A percentile compares a stretch with the other conserved stretches of the same genome.
These are phyloP conservation scores for Ramularia collo-cygni DNA, from an alignment of 2,329 filamentous ascomycete genomes.

Conservation along the genomic window DNA sequence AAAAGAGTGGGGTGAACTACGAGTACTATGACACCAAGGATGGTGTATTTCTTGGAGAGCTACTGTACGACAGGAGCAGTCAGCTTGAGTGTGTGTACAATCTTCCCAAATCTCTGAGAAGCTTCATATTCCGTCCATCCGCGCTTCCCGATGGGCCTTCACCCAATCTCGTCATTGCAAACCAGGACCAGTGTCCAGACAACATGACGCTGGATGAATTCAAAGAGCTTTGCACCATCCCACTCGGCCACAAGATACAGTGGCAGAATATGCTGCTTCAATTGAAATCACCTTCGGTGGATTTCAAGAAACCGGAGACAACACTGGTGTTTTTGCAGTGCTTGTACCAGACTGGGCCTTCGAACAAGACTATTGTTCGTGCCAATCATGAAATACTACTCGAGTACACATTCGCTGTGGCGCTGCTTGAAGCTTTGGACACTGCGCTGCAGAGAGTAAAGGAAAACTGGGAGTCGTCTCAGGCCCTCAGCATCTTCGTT, in stretches of 20 bases:
- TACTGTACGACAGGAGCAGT: no score
- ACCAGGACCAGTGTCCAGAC: slow-evolving; percentile 42
- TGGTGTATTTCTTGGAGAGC: no score
- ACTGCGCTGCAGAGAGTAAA: slow-evolving; percentile 13
- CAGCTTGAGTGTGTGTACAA: slow-evolving; percentile 1
- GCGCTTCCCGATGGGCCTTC: slow-evolving; percentile 8
- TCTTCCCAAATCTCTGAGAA: background rate
- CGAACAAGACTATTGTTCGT: slow-evolving; percentile 31
- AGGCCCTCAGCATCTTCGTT: slow-evolving; percentile 17
- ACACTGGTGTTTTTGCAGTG: slow-evolving; percentile 47
- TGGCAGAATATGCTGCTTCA: slow-evolving; percentile 47
- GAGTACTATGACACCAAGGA: slow-evolving; percentile 40
- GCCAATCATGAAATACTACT: slow-evolving; percentile 44
- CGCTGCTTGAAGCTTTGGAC: slow-evolving; percentile 9
- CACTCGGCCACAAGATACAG: slow-evolving; percentile 41
- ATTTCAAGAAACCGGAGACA: slow-evolving; percentile 51
- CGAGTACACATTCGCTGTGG: slow-evolving; percentile 28
- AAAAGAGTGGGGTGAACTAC: slow-evolving; percentile 24
- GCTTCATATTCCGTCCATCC: slow-evolving; percentile 5
- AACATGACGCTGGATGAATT: slow-evolving; percentile 48
- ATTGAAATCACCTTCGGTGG: slow-evolving; percentile 49
- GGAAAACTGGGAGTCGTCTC: slow-evolving; percentile 22
- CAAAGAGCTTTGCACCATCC: slow-evolving; percentile 43
- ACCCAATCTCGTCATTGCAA: slow-evolving; percentile 36
- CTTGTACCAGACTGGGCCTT: slow-evolving; percentile 50